Conservation (phyloP, 257 asterid genomes). For the Pogostemon cablin region DNA sequence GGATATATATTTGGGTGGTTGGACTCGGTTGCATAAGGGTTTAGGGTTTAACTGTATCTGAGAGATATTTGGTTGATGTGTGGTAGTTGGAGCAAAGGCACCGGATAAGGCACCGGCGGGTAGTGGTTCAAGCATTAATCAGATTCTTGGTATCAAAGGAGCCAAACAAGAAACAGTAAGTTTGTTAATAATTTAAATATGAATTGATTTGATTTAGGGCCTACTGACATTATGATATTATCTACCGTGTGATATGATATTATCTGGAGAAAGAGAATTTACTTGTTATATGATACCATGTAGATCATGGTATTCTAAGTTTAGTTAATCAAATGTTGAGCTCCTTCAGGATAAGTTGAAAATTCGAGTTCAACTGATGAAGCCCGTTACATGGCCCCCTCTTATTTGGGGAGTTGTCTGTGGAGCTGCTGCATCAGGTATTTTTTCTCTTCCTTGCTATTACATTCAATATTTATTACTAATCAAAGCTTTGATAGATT, state of each 20-base stretch:
- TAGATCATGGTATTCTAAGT: background rate
- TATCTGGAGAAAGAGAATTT: background rate
- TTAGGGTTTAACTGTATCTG: constrained; percentile 15
- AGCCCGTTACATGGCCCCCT: constrained; percentile 99
- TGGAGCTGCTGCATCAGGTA: constrained; percentile 99
- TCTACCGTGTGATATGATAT: background rate
- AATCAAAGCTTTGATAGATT: background rate
- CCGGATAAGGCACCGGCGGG: constrained; percentile 53
- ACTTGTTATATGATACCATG: background rate
- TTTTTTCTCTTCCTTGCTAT: constrained; percentile 24
- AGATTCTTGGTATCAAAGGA: constrained; percentile 73
- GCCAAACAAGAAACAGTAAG: constrained; percentile 68
- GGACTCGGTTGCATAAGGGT: constrained; percentile 6
- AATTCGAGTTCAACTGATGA: constrained; percentile 89
- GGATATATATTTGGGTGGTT: constrained; percentile 3
- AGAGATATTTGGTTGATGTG: constrained; percentile 31
- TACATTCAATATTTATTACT: constrained; percentile 3
- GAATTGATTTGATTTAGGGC: background rate
- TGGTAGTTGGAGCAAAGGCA: constrained; percentile 54
- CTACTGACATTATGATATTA: background rate
- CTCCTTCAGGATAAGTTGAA: constrained; percentile 78
- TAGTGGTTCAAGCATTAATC: constrained; percentile 60
- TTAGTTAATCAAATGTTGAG: constrained; percentile 2
- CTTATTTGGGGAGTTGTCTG: constrained; percentile 98
- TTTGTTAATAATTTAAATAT: background rate